Base-by-base conservation (phyloP, 208 protist species). In the Wallacemonas rigidus region DNA sequence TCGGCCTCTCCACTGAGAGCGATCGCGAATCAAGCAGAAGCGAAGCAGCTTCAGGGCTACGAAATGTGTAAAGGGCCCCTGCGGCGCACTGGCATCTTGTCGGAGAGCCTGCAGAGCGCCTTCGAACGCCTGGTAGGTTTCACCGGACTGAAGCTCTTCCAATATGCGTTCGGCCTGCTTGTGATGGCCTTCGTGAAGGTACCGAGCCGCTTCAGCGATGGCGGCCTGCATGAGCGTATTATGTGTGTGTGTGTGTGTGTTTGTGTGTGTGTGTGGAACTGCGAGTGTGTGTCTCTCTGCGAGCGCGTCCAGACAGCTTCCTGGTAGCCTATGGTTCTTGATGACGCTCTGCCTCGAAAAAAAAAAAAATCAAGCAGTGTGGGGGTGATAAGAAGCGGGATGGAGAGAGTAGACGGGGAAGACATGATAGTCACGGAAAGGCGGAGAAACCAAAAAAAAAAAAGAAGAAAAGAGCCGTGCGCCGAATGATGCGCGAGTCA, bases 31-130 rank as follows among this genome's bases (percentile, higher is more conserved):
- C 5, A 95, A 67, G 39, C 76, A 78, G 63, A 84, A 90, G 3
- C 76, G 72, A 39, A 93, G 64, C n/a, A 93, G 71, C 39, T 88
- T 85, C 45, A 95, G 73, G 0, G 86, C 74, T 0, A 87, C 74
- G 61, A 95, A 95, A 60, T 88, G 86, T 15, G 84, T 64, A 58
- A 92, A 95, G 11, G 77, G 74, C 44, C 43, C 43, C 64, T 80
- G 78, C 5, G 56, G 43, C 7, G 53, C 41, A 51, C n/a, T 53
- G 17, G 58, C 51, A 12, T 80, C 72, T 9, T 41, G 43, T 5
- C 47, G 64, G 12, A 85, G 57, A 9, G 64, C 55, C 41, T 68
- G 53, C 45, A 75, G 48, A 2, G 69, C 74, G 9, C 51, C 60
- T 12, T 83, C 71, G 35, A 94, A 75, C n/a, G 84, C 55, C 12